Base-by-base conservation (phyloP, 2,329 filamentous ascomycete genomes). In the Fusarium verrucosum region DNA sequence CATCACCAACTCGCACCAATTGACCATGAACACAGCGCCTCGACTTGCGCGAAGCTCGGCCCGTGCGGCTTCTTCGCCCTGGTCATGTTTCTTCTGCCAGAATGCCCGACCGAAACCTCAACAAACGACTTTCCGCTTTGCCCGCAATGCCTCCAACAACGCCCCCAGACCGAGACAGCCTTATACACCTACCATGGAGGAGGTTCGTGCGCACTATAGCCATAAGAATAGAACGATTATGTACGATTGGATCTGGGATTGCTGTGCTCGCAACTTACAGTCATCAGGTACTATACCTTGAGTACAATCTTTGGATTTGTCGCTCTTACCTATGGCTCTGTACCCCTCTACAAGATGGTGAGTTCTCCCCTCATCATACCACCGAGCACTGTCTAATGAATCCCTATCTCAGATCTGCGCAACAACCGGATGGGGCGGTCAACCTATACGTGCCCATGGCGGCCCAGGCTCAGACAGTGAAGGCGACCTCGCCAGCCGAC, bases 341-440 rank as follows among this genome's bases (percentile, higher is more conserved):
- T 95, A 44, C 92, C 92, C 3, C 80, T 95, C 75, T 96, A 96
- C 78, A 94, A 94, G 77, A 94, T 93, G 89, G 90, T 91, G 23
- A 76, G 36, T 77, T 52, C 11, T n/a, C 9, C 14, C 30, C 23
- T 26, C 30, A 7, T n/a, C 14, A 7, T 8, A 8, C 0, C 6
- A 16, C 2, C 14, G 8, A 6, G 25, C 9, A 17, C 6, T 10
- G 6, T 37, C 33, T 54, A 33, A 70, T 19, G 1, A 1, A 7
- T 28, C 9, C n/a, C n/a, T n/a, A n/a, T n/a, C 6, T 7, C 66
- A 92, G 88, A 93, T 94, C 73, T 94, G 91, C 79, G 88, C 91
- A 80, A 91, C 91, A 16, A 94, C 90, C 13, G 91, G 94, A 72
- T 98, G 92, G 92, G 92, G 92, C 71, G 94, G 94, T 36, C 92